phyloP scores from a whole-genome alignment of 148 eudicot species.

The Rhododendron molle region DNA sequence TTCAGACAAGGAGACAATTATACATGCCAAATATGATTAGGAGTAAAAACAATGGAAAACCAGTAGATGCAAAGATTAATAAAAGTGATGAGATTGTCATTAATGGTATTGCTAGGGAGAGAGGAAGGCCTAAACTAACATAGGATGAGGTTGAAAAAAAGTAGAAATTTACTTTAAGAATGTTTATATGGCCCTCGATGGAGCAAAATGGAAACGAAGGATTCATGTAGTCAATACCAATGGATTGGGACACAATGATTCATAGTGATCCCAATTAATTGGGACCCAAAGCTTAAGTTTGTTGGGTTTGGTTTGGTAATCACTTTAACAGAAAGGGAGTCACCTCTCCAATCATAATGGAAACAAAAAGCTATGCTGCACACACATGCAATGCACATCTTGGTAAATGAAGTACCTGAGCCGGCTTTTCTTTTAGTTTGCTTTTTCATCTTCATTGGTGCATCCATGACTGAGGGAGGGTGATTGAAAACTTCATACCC shows the following conservation, averaged over 20 bases:
- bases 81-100: not conserved
- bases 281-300: not conserved
- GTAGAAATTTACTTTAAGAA: not conserved
- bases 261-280: not conserved
- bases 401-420: not conserved
- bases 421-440: not conserved
- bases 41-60: not conserved
- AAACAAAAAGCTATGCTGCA: not conserved
- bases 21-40: not conserved
- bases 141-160: not conserved
- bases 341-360: not conserved
- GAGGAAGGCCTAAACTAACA: not conserved
- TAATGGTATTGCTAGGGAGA: not conserved
- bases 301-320: not conserved
- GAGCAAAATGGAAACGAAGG: not conserved
- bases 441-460: not conserved
- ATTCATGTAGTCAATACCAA: not conserved
- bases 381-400: not conserved
- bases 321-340: not conserved
- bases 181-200: not conserved
- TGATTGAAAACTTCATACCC: not conserved
- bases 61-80: not conserved
- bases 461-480: not conserved
- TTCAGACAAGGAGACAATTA: not conserved
- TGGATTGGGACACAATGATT: not conserved